These are phyloP conservation scores for Penicillium brevicompactum DNA, from an alignment of 2,329 filamentous ascomycete species.

Conservation along the genomic window DNA sequence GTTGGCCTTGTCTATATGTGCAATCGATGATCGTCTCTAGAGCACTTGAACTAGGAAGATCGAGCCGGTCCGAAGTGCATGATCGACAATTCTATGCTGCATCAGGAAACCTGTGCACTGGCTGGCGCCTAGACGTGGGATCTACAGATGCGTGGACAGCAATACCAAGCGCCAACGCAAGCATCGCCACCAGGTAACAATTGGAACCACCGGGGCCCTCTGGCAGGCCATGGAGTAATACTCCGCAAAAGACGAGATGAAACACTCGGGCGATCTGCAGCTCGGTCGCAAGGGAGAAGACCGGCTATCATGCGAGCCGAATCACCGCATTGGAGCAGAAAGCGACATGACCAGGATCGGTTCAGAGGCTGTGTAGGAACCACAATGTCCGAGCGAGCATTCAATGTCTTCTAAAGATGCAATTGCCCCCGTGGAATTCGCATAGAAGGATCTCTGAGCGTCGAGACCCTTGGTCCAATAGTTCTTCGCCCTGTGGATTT, in stretches of 20 bases:
- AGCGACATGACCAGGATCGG: not conserved
- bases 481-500: not conserved
- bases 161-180: not conserved
- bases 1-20: not conserved
- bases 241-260: not conserved
- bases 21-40: no score
- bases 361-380: not conserved
- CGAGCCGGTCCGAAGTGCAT: no score
- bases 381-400: not conserved
- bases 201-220: not conserved
- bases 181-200: not conserved
- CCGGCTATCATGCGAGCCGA: not conserved
- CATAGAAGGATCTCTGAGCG: not conserved
- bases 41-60: no score
- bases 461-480: not conserved
- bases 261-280: slow-evolving; percentile 1
- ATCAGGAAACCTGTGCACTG: not conserved
- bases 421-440: not conserved
- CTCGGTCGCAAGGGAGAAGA: slow-evolving; percentile 3
- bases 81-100: no score
- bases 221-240: not conserved
- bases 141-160: not conserved
- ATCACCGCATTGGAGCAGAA: not conserved
- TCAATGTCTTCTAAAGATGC: not conserved
- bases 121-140: not conserved